Base-by-base conservation (phyloP, 1,284 basidiomycete genomes). In the Anthracocystis walkeri region DNA sequence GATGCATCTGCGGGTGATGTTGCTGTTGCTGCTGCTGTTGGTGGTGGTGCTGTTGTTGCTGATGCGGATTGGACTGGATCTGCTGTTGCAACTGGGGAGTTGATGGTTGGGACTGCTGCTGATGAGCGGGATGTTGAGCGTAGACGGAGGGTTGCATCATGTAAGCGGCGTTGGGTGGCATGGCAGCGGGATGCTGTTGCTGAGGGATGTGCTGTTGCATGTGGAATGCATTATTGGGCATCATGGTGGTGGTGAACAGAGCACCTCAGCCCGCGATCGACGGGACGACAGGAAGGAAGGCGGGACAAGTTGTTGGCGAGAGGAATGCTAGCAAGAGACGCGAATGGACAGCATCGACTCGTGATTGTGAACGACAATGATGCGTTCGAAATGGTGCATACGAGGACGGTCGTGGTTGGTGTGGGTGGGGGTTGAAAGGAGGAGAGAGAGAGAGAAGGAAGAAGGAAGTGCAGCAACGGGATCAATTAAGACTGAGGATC, bases 191-290 rank as follows among this genome's bases (percentile, higher is more conserved):
- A 58, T 69, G 72, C 25, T 75, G 73, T 45, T 69, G 66, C 3
- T 68, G 67, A 1, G 58, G 66, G 49, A 60, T 58, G 27, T 65
- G 67, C 2, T 41, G 56, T 42, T 75, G 72, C 59, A 70, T 65
- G 57, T 65, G 72, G 48, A 69, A 70, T 3, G 73, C 57, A 42
- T 58, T 67, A 41, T 70, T 70, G 59, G 73, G 73, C 54, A 75
- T 67, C 73, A 75, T 75, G 33, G 25, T 72, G 54, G 40, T 33
- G 38, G 42, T 27, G 16, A n/a, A n/a, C 35, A 27, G 49, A 11
- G 35, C 20, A 10, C 12, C 12, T 38, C 14, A 12, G 21, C 41
- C 29, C 31, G 41, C 29, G n/a, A 38, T 38, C 2, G 35, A 20
- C 21, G 23, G 6, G 27, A 48, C 25, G 45, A 38, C 12, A 35